phyloP scores from a whole-genome alignment of 805 yeast genomes.

The Candida multigemmis region DNA sequence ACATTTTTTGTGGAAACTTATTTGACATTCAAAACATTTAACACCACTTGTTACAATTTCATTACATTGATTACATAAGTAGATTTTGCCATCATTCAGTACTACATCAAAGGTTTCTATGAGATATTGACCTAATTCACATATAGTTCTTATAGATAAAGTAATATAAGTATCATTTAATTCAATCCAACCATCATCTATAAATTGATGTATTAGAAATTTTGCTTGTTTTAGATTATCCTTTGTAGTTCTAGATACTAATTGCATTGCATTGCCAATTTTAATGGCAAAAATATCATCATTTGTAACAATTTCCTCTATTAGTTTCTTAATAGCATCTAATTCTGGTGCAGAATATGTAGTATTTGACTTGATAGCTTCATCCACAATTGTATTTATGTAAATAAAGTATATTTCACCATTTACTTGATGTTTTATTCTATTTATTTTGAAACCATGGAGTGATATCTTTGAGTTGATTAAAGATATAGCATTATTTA shows the following conservation, averaged over 20 bases:
- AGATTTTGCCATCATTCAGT: slow-evolving; percentile 25
- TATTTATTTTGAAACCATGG: slow-evolving; percentile 36
- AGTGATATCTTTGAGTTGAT: slow-evolving; percentile 23
- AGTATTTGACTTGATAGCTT: slow-evolving; percentile 30
- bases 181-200: slow-evolving; percentile 48
- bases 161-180: slow-evolving; percentile 20
- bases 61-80: slow-evolving; percentile 41
- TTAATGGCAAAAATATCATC: slow-evolving; percentile 26
- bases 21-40: slow-evolving; percentile 26
- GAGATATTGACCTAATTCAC: slow-evolving; percentile 40
- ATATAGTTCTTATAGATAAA: slow-evolving; percentile 31
- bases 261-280: slow-evolving; percentile 25
- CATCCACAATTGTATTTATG: slow-evolving; percentile 32
- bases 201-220: slow-evolving; percentile 26
- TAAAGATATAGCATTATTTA: slow-evolving; percentile 8
- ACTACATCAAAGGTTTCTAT: slow-evolving; percentile 26
- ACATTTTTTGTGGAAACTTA: slow-evolving; percentile 43
- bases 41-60: slow-evolving; percentile 46
- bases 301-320: slow-evolving; percentile 26
- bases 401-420: slow-evolving; percentile 24
- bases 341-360: slow-evolving; percentile 27
- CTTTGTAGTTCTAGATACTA: slow-evolving; percentile 12
- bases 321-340: slow-evolving; percentile 32
- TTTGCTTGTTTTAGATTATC: slow-evolving; percentile 26
- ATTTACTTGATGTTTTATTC: slow-evolving; percentile 24